phyloP scores from a whole-genome alignment of 495 filamentous ascomycete genomes.

The Articulospora tetracladia region DNA sequence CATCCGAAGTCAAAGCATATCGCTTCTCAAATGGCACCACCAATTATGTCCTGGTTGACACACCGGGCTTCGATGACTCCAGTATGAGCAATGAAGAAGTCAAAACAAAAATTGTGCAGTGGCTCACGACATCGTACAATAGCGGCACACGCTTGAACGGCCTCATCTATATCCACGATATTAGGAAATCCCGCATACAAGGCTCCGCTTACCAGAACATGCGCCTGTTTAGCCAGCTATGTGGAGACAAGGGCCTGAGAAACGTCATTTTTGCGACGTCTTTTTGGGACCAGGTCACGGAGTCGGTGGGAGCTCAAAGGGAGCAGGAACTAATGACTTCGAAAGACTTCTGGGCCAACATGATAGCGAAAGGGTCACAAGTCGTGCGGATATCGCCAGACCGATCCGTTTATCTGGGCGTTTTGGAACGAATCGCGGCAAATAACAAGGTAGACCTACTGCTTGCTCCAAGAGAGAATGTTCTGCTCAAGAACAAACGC shows the following conservation, averaged over 20 bases:
- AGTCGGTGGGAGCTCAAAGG: neutral
- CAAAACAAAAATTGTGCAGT: conserved; percentile 29
- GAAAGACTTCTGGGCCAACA: conserved; percentile 7
- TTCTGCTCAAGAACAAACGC: conserved; percentile 12
- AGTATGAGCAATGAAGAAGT: conserved; percentile 30
- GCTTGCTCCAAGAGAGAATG: conserved; percentile 21
- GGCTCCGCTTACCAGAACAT: conserved; percentile 29
- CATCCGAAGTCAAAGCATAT: conserved; percentile 9
- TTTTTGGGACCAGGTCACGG: conserved; percentile 17
- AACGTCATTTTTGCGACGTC: conserved; percentile 23
- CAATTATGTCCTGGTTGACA: conserved; percentile 32
- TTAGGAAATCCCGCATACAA: conserved; percentile 26
- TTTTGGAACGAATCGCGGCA: conserved; percentile 2
- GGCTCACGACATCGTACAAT: conserved; percentile 17
- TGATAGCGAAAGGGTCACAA: conserved; percentile 9
- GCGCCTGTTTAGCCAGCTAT: conserved; percentile 30
- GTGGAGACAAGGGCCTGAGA: conserved; percentile 22
- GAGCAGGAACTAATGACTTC: neutral
- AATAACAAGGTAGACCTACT: conserved; percentile 8
- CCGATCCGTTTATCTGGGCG: conserved; percentile 6
- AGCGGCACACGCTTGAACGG: conserved; percentile 21
- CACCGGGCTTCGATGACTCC: conserved; percentile 42
- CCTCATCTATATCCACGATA: conserved; percentile 34
- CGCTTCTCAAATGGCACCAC: neutral
- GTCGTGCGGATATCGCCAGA: conserved; percentile 1